A percentile compares a stretch with the other conserved stretches of the same genome.
Evolutionary conservation across 306 rosid species (phyloP).

Genomic region (Notholithocarpus densiflorus): DNA sequence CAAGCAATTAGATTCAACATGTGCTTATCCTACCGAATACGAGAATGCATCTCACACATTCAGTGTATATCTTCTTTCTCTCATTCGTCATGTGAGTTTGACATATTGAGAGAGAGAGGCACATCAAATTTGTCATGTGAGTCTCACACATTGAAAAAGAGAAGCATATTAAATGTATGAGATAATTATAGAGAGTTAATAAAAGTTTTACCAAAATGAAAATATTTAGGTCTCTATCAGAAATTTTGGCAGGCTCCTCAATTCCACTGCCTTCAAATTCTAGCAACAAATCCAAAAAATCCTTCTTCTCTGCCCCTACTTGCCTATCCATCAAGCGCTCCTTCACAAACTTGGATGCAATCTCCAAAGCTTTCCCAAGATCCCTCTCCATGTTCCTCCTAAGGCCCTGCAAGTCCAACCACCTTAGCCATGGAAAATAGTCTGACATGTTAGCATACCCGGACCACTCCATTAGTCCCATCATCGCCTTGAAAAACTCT

Average conservation of each 20-base stretch:
- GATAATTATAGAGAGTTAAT: neutral
- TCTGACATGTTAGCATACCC: conserved; percentile 46
- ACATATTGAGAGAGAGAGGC: too few species aligned
- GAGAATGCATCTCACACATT: too few species aligned
- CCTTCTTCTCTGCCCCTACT: conserved; percentile 6
- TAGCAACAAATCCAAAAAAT: conserved; percentile 57
- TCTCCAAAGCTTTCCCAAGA: conserved; percentile 38
- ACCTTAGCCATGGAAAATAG: conserved; percentile 45
- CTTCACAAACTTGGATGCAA: conserved; percentile 43
- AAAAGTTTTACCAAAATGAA: conserved; percentile 44
- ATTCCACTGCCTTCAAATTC: conserved; percentile 42
- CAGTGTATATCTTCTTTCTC: too few species aligned
- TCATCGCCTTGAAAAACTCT: conserved; percentile 47
- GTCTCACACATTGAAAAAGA: too few species aligned
- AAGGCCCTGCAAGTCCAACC: conserved; percentile 53
- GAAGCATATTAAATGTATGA: too few species aligned
- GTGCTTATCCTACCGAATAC: too few species aligned
- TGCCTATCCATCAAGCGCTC: conserved; percentile 25
- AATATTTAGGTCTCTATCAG: conserved; percentile 46
- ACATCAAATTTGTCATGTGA: too few species aligned
- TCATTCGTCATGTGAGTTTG: too few species aligned
- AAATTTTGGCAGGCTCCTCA: conserved; percentile 31
- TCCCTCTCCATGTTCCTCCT: conserved; percentile 49
- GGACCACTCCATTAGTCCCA: conserved; percentile 45
- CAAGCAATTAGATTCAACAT: too few species aligned